phyloP scores from a whole-genome alignment of 306 rosid species.

The Benincasa hispida region DNA sequence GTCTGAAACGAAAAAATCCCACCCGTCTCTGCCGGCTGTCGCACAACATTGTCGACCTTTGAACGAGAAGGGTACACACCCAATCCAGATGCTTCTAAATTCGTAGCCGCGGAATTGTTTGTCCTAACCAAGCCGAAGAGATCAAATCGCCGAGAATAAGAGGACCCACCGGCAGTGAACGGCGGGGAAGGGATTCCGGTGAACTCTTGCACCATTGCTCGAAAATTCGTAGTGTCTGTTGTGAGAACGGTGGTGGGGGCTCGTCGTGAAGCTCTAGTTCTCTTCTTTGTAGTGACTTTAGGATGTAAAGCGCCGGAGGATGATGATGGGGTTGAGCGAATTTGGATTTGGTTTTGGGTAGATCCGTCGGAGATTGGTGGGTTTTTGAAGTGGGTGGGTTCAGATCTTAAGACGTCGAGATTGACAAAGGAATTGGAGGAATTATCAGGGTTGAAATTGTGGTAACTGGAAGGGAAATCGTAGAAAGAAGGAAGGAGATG shows the following conservation, averaged over 20 bases:
- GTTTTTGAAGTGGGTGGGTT: slow-evolving; percentile 11
- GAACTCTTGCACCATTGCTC: slow-evolving; percentile 98
- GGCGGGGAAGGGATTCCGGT: slow-evolving; percentile 92
- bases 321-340: not conserved
- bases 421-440: slow-evolving; percentile 19
- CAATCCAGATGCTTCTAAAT: not conserved
- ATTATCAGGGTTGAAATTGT: slow-evolving; percentile 20
- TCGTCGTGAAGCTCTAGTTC: slow-evolving; percentile 77
- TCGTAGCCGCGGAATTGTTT: not conserved
- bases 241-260: slow-evolving; percentile 90
- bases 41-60: slow-evolving; percentile 9
- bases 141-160: slow-evolving; percentile 56
- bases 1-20: not conserved
- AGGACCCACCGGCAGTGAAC: slow-evolving; percentile 29
- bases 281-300: slow-evolving; percentile 49
- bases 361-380: not conserved
- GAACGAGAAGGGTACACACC: slow-evolving; percentile 47
- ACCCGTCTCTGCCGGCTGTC: not conserved
- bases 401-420: slow-evolving; percentile 34
- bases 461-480: slow-evolving; percentile 6
- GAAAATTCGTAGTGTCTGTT: slow-evolving; percentile 79
- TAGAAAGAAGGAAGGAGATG: slow-evolving; percentile 16
- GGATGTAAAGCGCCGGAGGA: not conserved
- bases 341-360: not conserved
- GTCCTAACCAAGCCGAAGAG: slow-evolving; percentile 27